Percentiles rank a stretch among this genome's conserved stretches.
Evolutionary conservation across 1,139 yeast species (phyloP).

Genomic region (Diutina ranongensis): DNA sequence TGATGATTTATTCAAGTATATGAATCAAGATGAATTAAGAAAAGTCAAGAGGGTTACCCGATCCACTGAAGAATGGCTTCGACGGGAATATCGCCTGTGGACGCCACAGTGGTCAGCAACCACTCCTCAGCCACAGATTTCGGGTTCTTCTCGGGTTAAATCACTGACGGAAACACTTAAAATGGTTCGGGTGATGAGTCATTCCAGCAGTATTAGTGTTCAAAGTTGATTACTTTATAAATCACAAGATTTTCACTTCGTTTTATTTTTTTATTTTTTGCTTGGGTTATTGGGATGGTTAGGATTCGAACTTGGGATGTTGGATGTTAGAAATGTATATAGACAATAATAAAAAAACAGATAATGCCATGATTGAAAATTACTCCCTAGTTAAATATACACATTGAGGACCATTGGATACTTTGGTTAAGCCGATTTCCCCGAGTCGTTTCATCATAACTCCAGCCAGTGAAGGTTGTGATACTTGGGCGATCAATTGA

Average conservation of each 20-base stretch:
- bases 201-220: background rate
- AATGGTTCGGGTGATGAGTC: background rate
- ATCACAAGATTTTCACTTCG: too few species aligned
- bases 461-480: background rate
- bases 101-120: background rate
- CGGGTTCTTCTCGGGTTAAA: background rate
- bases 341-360: background rate
- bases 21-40: conserved; percentile 11
- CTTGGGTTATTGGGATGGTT: background rate
- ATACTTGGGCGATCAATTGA: background rate
- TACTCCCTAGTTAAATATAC: background rate
- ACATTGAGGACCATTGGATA: background rate
- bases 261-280: too few species aligned
- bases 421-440: background rate
- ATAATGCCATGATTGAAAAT: background rate
- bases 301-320: too few species aligned
- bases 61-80: background rate
- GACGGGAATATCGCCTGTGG: background rate
- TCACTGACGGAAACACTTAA: background rate
- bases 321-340: background rate
- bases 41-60: conserved; percentile 1
- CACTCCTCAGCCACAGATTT: background rate
- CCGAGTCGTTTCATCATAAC: background rate
- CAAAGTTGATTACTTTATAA: too few species aligned
- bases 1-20: conserved; percentile 20